Conservation (phyloP, 371 early-diverging fungal genomes). For the Apophysomyces ossiformis region DNA sequence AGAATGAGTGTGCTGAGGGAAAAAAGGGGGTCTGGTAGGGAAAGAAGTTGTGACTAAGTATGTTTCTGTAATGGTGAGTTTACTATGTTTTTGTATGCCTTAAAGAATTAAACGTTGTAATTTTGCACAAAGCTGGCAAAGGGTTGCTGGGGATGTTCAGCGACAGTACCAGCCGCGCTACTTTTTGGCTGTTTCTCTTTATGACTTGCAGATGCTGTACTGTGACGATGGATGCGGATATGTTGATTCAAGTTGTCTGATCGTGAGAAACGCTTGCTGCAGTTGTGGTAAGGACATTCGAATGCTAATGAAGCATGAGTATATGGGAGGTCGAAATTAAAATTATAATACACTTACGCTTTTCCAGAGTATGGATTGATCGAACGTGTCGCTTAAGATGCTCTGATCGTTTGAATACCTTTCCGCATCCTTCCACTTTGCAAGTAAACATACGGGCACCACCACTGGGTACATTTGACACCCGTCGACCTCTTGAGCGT, state of each 20-base stretch:
- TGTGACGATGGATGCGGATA: constrained; percentile 66
- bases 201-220: constrained; percentile 20
- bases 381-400: constrained; percentile 70
- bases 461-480: constrained; percentile 49
- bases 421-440: constrained; percentile 57
- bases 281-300: constrained; percentile 70
- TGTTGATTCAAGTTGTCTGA: constrained; percentile 84
- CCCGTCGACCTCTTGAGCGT: constrained; percentile 62
- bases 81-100: constrained; percentile 11
- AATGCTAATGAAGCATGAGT: constrained; percentile 46
- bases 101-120: constrained; percentile 15
- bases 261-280: constrained; percentile 82
- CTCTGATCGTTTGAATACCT: constrained; percentile 70
- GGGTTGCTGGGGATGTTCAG: constrained; percentile 10
- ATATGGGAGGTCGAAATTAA: background rate
- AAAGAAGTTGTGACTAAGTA: constrained; percentile 2
- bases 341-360: constrained; percentile 51
- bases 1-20: background rate
- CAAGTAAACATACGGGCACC: constrained; percentile 59
- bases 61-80: constrained; percentile 23
- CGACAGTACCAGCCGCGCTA: background rate
- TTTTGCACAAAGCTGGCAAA: constrained; percentile 40
- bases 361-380: constrained; percentile 68
- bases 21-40: constrained; percentile 1
- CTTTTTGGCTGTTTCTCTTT: constrained; percentile 24